Conservation (phyloP, 306 rosid genomes). For the Prunus armeniaca region DNA sequence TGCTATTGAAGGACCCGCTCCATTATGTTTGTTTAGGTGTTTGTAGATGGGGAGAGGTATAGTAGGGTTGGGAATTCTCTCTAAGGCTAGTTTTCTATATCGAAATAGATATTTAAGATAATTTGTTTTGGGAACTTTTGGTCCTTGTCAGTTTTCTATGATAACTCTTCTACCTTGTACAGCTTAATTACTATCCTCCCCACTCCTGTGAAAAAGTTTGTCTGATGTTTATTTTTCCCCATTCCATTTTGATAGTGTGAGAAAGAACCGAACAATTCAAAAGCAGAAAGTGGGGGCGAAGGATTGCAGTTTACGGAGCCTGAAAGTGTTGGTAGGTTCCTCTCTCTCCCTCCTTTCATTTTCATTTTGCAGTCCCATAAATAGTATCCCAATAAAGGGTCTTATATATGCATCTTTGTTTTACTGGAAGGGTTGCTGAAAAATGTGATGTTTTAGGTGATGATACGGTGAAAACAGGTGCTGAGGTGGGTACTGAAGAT, state of each 20-base stretch:
- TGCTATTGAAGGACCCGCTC: background rate
- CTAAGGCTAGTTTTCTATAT: background rate
- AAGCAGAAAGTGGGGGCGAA: background rate
- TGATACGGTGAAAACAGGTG: conserved; percentile 3
- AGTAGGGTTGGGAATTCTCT: background rate
- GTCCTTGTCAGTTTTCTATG: background rate
- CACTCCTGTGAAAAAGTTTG: no score
- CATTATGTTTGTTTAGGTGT: background rate
- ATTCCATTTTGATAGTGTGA: conserved; percentile 4
- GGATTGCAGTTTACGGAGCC: background rate
- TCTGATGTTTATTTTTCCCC: background rate
- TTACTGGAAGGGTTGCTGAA: background rate
- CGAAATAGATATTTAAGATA: background rate
- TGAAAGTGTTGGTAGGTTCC: background rate
- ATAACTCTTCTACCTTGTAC: background rate
- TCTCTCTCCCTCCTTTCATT: background rate
- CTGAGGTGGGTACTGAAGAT: conserved; percentile 5
- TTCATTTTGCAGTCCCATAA: background rate
- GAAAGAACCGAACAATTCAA: conserved; percentile 1
- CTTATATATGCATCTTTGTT: background rate
- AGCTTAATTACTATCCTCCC: background rate
- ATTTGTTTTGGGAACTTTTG: background rate
- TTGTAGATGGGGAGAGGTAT: background rate
- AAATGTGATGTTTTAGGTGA: conserved; percentile 14
- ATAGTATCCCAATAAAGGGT: background rate